Evolutionary conservation across 2,329 filamentous ascomycete genomes (phyloP).

Genomic region (Lachnellula hyalina): DNA sequence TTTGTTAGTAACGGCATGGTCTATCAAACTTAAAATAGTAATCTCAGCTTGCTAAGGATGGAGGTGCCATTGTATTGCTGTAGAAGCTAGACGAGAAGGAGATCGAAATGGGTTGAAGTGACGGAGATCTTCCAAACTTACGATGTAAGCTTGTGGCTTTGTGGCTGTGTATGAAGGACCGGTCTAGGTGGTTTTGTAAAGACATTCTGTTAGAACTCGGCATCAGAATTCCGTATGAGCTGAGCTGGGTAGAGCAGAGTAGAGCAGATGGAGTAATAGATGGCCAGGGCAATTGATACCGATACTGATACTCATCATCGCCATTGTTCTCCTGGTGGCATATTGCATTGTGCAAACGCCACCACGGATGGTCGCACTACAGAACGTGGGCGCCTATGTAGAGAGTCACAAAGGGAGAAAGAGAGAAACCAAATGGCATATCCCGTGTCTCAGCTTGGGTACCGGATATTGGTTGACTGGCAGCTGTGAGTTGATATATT

Average conservation of each 20-base stretch:
- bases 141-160: background rate
- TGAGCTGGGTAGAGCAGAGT: background rate
- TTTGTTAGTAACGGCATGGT: too few species aligned
- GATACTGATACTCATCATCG: too few species aligned
- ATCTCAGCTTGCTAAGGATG: too few species aligned
- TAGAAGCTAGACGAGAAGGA: background rate
- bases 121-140: too few species aligned
- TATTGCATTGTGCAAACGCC: background rate
- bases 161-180: background rate
- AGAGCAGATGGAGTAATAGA: background rate
- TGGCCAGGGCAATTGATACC: background rate
- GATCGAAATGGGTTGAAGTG: background rate
- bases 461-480: background rate
- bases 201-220: background rate
- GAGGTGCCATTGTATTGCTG: too few species aligned
- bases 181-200: background rate
- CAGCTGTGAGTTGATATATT: background rate
- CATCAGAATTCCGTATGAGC: background rate
- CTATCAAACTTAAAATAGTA: too few species aligned
- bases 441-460: constrained; percentile 8
- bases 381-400: background rate
- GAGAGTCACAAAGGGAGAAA: background rate
- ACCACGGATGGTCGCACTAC: background rate
- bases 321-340: too few species aligned
- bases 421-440: background rate